Evolutionary conservation across 2,329 filamentous ascomycete genomes (phyloP), one percentile per base, ranked within the genome.

Genomic region (Talaromyces atroroseus): DNA sequence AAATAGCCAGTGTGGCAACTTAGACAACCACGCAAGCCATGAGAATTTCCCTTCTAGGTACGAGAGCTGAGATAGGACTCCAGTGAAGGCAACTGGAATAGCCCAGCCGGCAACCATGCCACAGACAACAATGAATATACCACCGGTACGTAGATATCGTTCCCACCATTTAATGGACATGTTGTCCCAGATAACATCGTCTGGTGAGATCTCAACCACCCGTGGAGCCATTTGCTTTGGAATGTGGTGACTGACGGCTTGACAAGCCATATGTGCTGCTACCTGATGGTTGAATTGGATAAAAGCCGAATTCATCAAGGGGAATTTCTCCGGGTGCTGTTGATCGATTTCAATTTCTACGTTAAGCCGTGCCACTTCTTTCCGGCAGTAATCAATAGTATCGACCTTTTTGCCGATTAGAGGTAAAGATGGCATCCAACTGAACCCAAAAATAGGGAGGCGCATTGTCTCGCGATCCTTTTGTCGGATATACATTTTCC

Each of bases 281-380:
- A 96, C 89, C 69, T 99, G 94, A 67, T 96, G 88, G 67, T 99
- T 96, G 80, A 99, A 99, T 69, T 99, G 94, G 59, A 99, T 91
- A 64, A 99, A 99, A 0, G 94, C 94, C 0, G 92, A 96, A 66
- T 89, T 96, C 91, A 96, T 95, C 48, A 92, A 75, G 0, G 92
- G 92, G 60, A 90, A 97, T 4, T 87, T 84, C 62, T 96, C 92
- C 0, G 89, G 87, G 49, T 94, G 80, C 53, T 87, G 81, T 69
- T 99, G 94, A 62, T 97, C 94, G 46, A 87, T 78, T 64, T 96
- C 92, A 54, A 99, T 96, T 68, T 97, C 92, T 52, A 92, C 68
- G 63, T 97, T 99, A 18, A 97, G 78, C 14, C 89, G 84, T 18
- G 94, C 92, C 26, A 99, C 73, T 70, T 97, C 88, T 61, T 86